These are phyloP conservation scores for Pyrrhoderma noxium DNA, from an alignment of 1,284 basidiomycete genomes.

Conservation along the genomic window DNA sequence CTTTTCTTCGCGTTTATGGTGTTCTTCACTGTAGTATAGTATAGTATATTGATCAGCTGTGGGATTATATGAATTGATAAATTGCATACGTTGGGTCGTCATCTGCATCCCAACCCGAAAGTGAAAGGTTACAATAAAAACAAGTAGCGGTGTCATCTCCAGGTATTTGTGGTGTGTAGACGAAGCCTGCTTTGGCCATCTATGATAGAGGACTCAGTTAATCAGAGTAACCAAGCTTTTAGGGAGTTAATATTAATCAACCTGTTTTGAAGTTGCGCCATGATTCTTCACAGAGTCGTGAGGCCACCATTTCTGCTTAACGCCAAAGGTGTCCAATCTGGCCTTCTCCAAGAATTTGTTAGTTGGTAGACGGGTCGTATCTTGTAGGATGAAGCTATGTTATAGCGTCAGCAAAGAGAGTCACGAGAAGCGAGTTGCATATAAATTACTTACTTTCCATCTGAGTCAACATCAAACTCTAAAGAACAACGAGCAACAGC, in stretches of 20 bases:
- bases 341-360: conserved; percentile 62
- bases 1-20: conserved; percentile 49
- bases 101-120: conserved; percentile 73
- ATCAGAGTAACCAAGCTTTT: conserved; percentile 9
- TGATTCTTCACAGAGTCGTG: conserved; percentile 61
- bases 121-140: conserved; percentile 65
- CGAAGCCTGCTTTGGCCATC: conserved; percentile 82
- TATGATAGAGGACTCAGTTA: conserved; percentile 26
- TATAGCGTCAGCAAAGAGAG: neutral
- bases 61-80: conserved; percentile 15
- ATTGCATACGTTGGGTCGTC: conserved; percentile 70
- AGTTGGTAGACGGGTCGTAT: conserved; percentile 54
- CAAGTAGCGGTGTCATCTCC: conserved; percentile 73
- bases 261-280: conserved; percentile 59
- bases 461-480: conserved; percentile 43
- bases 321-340: conserved; percentile 57
- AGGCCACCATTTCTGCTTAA: conserved; percentile 55
- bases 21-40: conserved; percentile 53
- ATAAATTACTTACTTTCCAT: conserved; percentile 43
- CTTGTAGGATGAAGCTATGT: conserved; percentile 45
- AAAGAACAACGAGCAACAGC: conserved; percentile 67
- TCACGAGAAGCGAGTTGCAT: neutral
- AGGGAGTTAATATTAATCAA: conserved; percentile 5
- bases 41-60: conserved; percentile 1
- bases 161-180: conserved; percentile 55